Evolutionary conservation across 2,329 filamentous ascomycete genomes (phyloP), one percentile per base, ranked within the genome.

Genomic region (Tolypocladium nubicola): DNA sequence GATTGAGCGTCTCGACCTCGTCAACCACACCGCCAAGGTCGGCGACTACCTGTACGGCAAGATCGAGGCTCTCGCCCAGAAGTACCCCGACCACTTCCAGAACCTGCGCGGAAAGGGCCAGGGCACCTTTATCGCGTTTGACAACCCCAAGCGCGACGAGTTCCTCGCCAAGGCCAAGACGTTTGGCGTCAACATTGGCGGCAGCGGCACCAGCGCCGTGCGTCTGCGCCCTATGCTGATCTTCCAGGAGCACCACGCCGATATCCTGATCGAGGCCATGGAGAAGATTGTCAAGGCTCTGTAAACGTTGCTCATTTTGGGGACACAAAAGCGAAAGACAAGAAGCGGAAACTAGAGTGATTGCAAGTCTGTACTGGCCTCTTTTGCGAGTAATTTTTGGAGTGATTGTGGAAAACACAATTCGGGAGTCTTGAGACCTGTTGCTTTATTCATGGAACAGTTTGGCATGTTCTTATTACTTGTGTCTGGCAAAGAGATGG

Each of bases 111-210:
- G 91, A 56, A 89, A 95, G 77, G 88, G 87, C 54, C 87, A 89
- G 75, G 91, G 91, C 63, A 96, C 92, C 11, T 96, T 96, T 72
- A 90, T 97, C 68, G 91, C 92, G 54, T 97, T 91, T 79, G 92
- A 97, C 72, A 88, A 82, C 68, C 89, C 89, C 57, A 78, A 84
- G 65, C 80, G 91, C 59, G 90, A 96, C 69, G 83, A 87, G 69
- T 88, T 96, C 74, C 73, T 96, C 61, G 82, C 75, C 71, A 86
- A 83, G 76, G 89, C 88, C 61, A 96, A 96, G 85, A 76, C 73
- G 8, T 77, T 89, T 38, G 91, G 91, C 61, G 76, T 96, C 70
- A 96, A 96, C 75, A 89, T 96, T 69, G 92, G 91, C 60, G 91
- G 91, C 55, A 87, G 85, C 64, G 92, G 92, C 16, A 79, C 81